phyloP scores from a whole-genome alignment of 495 filamentous ascomycete species.

The Tuber microsphaerosporum region DNA sequence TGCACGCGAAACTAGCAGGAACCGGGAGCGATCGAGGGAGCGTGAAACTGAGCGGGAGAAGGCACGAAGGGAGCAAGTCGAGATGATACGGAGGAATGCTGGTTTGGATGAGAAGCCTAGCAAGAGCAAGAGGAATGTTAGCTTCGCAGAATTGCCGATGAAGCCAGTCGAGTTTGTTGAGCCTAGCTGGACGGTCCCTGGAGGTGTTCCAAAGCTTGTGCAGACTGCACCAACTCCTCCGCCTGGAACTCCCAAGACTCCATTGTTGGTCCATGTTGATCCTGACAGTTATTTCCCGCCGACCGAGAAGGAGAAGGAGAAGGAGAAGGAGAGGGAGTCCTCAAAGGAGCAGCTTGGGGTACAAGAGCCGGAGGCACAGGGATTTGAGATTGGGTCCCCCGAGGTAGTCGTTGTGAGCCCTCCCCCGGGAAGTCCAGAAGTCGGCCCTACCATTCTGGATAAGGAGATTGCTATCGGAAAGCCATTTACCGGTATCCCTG shows the following conservation, averaged over 20 bases:
- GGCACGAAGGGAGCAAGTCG: slow-evolving; percentile 23
- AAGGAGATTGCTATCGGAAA: slow-evolving; percentile 13
- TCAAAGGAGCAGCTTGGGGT: not conserved
- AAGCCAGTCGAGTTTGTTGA: slow-evolving; percentile 31
- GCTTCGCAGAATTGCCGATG: slow-evolving; percentile 27
- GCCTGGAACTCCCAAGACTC: slow-evolving; percentile 17
- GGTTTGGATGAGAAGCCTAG: slow-evolving; percentile 27
- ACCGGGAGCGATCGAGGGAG: slow-evolving; percentile 28
- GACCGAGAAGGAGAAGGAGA: not conserved
- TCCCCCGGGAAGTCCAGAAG: not conserved
- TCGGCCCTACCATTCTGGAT: not conserved
- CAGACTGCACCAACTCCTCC: slow-evolving; percentile 37
- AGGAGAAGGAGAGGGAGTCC: not conserved
- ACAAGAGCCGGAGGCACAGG: not conserved
- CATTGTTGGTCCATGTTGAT: not conserved
- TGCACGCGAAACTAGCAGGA: slow-evolving; percentile 16
- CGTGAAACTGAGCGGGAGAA: slow-evolving; percentile 28
- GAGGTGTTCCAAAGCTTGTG: slow-evolving; percentile 33
- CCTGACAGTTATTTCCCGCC: not conserved
- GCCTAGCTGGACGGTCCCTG: slow-evolving; percentile 23
- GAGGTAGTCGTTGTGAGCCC: not conserved
- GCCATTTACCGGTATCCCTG: slow-evolving; percentile 16
- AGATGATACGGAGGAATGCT: slow-evolving; percentile 28
- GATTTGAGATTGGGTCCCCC: not conserved
- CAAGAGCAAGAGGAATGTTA: slow-evolving; percentile 22